These are phyloP conservation scores for Chrysochromulina parva DNA, from an alignment of 78 protist species.

Conservation along the genomic window DNA sequence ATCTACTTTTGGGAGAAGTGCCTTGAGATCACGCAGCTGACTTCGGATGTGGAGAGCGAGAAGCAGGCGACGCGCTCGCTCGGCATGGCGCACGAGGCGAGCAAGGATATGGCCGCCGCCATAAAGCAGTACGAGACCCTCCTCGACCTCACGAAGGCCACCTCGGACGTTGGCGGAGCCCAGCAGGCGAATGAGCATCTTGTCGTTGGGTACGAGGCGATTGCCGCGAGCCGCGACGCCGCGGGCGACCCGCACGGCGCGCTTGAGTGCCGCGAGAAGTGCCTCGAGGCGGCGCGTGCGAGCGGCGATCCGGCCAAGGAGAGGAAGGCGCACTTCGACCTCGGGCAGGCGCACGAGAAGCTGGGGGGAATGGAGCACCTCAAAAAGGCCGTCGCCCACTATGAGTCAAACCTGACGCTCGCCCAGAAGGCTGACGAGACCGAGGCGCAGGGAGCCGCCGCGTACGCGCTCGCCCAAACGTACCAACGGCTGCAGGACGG, in stretches of 20 bases:
- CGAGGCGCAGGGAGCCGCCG: background rate
- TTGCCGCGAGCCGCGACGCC: background rate
- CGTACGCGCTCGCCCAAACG: background rate
- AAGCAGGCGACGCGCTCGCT: background rate
- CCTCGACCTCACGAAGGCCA: background rate
- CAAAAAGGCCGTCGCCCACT: background rate
- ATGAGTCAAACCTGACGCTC: background rate
- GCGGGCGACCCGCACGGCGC: background rate
- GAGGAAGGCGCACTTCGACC: background rate
- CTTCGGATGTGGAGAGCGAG: background rate
- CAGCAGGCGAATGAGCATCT: background rate
- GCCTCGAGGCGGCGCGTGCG: background rate
- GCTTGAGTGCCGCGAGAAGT: background rate
- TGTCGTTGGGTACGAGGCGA: background rate
- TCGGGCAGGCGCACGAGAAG: background rate
- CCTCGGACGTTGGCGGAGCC: background rate
- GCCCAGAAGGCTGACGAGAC: background rate
- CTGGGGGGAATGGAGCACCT: background rate
- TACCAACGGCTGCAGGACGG: background rate
- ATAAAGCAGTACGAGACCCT: background rate
- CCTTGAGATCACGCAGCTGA: background rate
- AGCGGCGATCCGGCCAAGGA: background rate
- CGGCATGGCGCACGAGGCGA: background rate
- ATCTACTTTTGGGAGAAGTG: constrained; percentile 14
- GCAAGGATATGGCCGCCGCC: background rate